Base-by-base conservation (phyloP, 176 grass and related monocot genomes). In the Ampelocalamus luodianensis region DNA sequence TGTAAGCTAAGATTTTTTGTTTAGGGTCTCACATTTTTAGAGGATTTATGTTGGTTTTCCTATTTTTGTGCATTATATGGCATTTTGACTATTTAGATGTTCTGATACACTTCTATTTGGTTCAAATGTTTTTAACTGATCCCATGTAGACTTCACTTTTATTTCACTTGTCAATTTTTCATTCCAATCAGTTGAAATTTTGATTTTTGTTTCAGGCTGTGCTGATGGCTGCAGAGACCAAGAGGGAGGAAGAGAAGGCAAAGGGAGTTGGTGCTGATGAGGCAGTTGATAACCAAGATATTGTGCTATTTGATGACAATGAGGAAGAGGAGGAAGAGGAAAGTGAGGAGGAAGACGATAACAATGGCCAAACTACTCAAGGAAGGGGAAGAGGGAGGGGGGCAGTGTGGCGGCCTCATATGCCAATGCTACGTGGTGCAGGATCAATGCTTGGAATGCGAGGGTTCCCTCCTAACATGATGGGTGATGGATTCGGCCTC, bases 281-380 rank as follows among this genome's bases (percentile, higher is more conserved):
- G 54, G 84, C 85, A 32, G 80, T 73, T 67, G 87, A 96, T 50
- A 96, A 96, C 82, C 91, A 90, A 83, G 86, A 93, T 68, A 96
- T 90, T 18, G 79, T 94, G 38, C 61, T 97, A 44, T 97, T 93
- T 76, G 91, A 93, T 20, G 89, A 96, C 71, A 88, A 90, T 36
- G 92, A 94, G 14, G 90, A 94, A 42, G 88, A 95, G 22, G 91
- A 97, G 62, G 88, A 97, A 56, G 88, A 93, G 13, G 91, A 89
- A 87, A 89, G 89, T 2, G 83, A 91, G 64, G 91, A 93, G 74
- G 88, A 92, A 24, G 92, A 91, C 27, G 69, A 91, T 48, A 79
- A 63, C 55, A 76, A 56, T 8, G 90, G 81, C 60, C 86, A 81
- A 65, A 78, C 53, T 72, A 55, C 78, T n/a, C 87, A 89, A 77